Conservation (phyloP, 768 basidiomycete genomes). For the Roridomyces roridus region DNA sequence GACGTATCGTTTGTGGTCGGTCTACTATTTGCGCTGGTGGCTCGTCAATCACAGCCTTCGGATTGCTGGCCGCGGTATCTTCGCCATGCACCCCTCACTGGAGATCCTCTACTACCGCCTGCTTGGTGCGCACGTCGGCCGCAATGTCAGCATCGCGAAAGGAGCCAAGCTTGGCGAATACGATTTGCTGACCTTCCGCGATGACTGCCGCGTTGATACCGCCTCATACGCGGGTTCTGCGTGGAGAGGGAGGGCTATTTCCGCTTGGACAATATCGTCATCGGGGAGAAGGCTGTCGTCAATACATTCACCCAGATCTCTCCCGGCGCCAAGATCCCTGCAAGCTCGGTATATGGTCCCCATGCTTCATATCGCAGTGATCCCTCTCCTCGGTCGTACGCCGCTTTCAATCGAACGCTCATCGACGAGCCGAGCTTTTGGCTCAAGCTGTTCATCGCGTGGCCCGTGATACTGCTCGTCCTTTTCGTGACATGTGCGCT, state of each 20-base stretch:
- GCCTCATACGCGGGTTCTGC: constrained; percentile 49
- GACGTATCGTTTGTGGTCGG: constrained; percentile 39
- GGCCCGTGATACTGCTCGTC: constrained; percentile 45
- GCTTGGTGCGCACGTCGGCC: constrained; percentile 50
- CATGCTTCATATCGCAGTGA: constrained; percentile 50
- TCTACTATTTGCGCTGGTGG: constrained; percentile 25
- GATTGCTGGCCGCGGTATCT: constrained; percentile 49
- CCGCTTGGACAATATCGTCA: constrained; percentile 43
- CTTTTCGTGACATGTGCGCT: constrained; percentile 39
- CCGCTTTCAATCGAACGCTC: constrained; percentile 47
- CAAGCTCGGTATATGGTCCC: constrained; percentile 48
- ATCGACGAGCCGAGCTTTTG: constrained; percentile 36
- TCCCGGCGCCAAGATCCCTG: constrained; percentile 44
- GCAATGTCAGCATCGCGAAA: constrained; percentile 45
- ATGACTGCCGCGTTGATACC: constrained; percentile 51
- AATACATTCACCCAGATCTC: constrained; percentile 53
- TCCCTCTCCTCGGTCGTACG: constrained; percentile 42
- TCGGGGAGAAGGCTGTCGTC: constrained; percentile 44
- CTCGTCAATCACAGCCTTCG: constrained; percentile 13
- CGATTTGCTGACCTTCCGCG: constrained; percentile 49
- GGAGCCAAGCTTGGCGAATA: constrained; percentile 48
- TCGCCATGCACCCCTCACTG: constrained; percentile 43
- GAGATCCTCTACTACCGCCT: constrained; percentile 50
- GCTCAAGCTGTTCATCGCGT: constrained; percentile 44
- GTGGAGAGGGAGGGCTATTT: constrained; percentile 53